A percentile compares a stretch with the other conserved stretches of the same genome.
Conservation (phyloP, 2,329 filamentous ascomycete species). For the Verticillium klebahnii region DNA sequence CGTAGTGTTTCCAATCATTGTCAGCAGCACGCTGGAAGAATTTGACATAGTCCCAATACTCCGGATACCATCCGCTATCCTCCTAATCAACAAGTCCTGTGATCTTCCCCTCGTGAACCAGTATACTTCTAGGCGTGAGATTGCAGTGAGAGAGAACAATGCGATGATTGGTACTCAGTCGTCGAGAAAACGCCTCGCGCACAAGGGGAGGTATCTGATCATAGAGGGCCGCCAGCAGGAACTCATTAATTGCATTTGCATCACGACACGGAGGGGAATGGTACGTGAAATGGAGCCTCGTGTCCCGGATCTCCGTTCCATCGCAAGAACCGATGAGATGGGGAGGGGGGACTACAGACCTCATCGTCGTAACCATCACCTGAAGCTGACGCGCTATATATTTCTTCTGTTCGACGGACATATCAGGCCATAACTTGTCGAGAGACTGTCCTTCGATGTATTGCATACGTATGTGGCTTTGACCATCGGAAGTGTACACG, state of each 20-base stretch:
- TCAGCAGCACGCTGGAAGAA: conserved; percentile 20
- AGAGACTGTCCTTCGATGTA: conserved; percentile 20
- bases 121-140: conserved; percentile 38
- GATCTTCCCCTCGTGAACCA: conserved; percentile 31
- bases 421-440: conserved; percentile 18
- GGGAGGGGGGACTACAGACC: conserved; percentile 15
- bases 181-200: conserved; percentile 14
- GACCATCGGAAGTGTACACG: conserved; percentile 12
- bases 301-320: conserved; percentile 20
- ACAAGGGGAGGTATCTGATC: conserved; percentile 13
- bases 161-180: conserved; percentile 20
- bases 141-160: conserved; percentile 43
- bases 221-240: conserved; percentile 14
- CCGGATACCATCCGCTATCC: conserved; percentile 39
- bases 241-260: conserved; percentile 20
- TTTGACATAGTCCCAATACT: conserved; percentile 32
- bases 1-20: conserved; percentile 16
- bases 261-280: conserved; percentile 14
- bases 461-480: conserved; percentile 17
- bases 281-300: conserved; percentile 14
- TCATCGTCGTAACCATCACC: conserved; percentile 18
- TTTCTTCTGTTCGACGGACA: conserved; percentile 16
- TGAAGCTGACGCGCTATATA: conserved; percentile 18
- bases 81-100: conserved; percentile 44
- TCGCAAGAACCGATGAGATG: conserved; percentile 20